Conservation (phyloP, 805 yeast species). For the Candida multigemmis region DNA sequence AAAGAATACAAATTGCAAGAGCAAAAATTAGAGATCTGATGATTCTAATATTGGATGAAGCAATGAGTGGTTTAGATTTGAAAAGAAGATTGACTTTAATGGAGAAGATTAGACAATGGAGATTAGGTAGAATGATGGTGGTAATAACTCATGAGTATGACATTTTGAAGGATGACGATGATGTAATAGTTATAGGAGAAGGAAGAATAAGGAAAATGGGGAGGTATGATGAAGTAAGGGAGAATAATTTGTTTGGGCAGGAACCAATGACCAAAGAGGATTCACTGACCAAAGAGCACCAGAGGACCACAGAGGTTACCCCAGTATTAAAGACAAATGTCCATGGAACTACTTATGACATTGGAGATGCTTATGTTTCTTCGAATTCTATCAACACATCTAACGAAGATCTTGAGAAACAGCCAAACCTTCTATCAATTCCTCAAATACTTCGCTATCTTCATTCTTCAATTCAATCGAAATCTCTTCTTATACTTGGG, state of each 20-base stretch:
- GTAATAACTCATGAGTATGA: conserved; percentile 70
- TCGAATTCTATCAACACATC: no score
- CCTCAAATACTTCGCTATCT: no score
- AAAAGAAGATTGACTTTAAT: conserved; percentile 37
- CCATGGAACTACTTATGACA: no score
- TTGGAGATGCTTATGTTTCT: no score
- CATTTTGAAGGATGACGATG: conserved; percentile 49
- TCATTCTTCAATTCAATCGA: conserved; percentile 10
- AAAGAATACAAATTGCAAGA: conserved; percentile 76
- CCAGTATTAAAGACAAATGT: no score
- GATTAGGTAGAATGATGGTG: conserved; percentile 67
- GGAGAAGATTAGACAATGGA: conserved; percentile 45
- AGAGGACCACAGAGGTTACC: no score
- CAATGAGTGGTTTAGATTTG: conserved; percentile 72
- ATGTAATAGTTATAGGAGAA: conserved; percentile 46
- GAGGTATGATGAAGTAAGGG: no score
- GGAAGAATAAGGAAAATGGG: conserved; percentile 49
- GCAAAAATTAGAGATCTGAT: conserved; percentile 70
- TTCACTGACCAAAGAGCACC: no score
- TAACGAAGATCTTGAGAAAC: no score
- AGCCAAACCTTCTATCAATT: no score
- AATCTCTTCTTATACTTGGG: conserved; percentile 37
- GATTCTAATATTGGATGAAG: conserved; percentile 76
- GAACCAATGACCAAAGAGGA: no score
- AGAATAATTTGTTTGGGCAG: no score